phyloP scores from a whole-genome alignment of 768 basidiomycete genomes.

The Mrakia frigida region DNA sequence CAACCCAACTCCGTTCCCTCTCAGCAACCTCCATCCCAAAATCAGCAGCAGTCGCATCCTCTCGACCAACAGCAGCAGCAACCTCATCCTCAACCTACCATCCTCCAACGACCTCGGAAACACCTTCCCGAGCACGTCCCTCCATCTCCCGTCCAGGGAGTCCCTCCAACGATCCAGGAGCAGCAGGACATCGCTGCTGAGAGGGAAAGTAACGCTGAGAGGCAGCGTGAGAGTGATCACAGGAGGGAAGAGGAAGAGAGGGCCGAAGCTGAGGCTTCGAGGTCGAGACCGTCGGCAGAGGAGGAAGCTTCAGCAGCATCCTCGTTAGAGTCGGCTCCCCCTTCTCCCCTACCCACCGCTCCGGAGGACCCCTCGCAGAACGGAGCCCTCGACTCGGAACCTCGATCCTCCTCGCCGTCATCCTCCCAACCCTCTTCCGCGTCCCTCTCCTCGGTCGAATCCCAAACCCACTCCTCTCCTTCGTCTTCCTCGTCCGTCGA shows the following conservation, averaged over 20 bases:
- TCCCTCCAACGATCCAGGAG: conserved; percentile 28
- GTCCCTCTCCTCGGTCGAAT: background rate
- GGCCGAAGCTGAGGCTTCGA: conserved; percentile 7
- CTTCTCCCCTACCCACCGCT: background rate
- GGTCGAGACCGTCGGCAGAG: background rate
- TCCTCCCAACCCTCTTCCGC: background rate
- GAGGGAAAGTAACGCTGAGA: background rate
- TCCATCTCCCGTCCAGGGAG: conserved; percentile 12
- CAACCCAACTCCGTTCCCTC: conserved; percentile 7
- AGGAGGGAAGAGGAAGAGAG: background rate
- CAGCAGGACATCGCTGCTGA: conserved; percentile 1
- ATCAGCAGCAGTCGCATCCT: conserved; percentile 3
- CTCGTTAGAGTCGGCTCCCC: background rate
- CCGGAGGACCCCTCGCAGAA: background rate
- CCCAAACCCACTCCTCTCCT: background rate
- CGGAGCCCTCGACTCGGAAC: background rate
- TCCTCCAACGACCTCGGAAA: conserved; percentile 22
- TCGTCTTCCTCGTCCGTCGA: background rate
- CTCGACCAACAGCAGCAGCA: background rate
- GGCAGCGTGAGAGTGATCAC: background rate
- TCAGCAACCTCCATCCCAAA: conserved; percentile 6
- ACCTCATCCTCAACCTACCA: conserved; percentile 7
- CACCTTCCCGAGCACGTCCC: conserved; percentile 16
- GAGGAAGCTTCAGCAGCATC: background rate
- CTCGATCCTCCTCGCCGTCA: background rate